Evolutionary conservation across 495 filamentous ascomycete species (phyloP), one percentile per base, ranked within the genome.

Genomic region (Letharia columbiana): DNA sequence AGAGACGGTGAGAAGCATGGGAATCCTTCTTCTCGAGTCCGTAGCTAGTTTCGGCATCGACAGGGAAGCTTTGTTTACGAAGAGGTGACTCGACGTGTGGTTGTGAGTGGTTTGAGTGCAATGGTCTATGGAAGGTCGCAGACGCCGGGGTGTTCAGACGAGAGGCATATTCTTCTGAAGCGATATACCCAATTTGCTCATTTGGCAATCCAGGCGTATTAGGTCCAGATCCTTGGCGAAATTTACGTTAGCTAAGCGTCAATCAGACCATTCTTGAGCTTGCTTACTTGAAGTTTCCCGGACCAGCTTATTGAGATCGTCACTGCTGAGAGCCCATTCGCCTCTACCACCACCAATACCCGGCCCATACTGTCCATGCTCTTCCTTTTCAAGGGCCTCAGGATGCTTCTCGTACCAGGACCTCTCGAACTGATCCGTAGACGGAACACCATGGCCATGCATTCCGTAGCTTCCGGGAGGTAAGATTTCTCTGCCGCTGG

Each of bases 321-420:
- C 90, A 67, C 89, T 92, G 75, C 90, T 96, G 84, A 96, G 80
- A 66, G 91, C 91, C 80, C 88, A 94, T 77, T 93, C 88, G 57
- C 86, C 85, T 65, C 87, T 81, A 35, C 84, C 84, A 35, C 88
- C 87, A 58, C 85, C 80, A 64, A 86, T 80, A 50, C 79, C 82
- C 18, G 85, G 82, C 8, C 83, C 84, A 69, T 88, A 88, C 70
- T 87, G 84, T 15, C 86, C 84, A 62, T 80, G 75, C 73, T 91
- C 89, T 78, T 94, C 91, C 74, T 86, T 86, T 31, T 82, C 80
- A 33, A 86, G 79, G 62, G 84, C 84, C 44, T 96, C 91, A 2
- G 91, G 91, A 73, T 96, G 91, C 75, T 92, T 96, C 64, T 89
- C 86, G 68, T 91, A 92, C 84, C 93, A 97, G 1, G 88, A 86